Base-by-base conservation (phyloP, 805 yeast species). In the Saccharomycopsis lassenensis region DNA sequence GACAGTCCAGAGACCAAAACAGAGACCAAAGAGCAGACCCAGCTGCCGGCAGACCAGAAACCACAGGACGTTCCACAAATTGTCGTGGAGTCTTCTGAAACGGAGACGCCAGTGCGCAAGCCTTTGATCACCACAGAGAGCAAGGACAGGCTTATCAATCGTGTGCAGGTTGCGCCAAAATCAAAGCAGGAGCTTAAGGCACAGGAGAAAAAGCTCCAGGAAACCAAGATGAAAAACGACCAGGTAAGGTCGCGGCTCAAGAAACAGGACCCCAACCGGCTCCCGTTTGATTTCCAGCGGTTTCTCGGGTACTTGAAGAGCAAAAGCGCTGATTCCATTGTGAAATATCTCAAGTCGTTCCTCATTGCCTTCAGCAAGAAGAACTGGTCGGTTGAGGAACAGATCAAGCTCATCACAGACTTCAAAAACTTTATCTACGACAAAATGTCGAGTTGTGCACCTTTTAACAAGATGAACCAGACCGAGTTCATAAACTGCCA, bases 301-400 rank as follows among this genome's bases (percentile, higher is more conserved):
- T 91, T 91, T 52, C 62, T 86, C 26, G 63, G 65, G 8, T 82
- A 79, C 46, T 65, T 91, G 46, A 76, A 79, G 41, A 67, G 71
- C 35, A 78, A 76, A 45, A 65, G 68, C 37, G 95, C 97, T 4
- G 94, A 84, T 40, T 96, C 97, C 0, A 69, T 86, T 24, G 86
- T 87, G 4, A 70, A 84, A 39, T 91, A 89, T 51, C 71, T 87
- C 27, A 75, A 79, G 48, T 84, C 95, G 2, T 93, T 91, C 49
- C 58, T 93, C 30, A 69, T 66, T 29, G 89, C 85, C 39, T 91
- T 89, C 46, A 63, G 70, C 33, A 71, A 76, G 43, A 73, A 70
- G 34, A 62, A 69, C 2, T 84, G 94, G 79, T 67, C 80, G 0
- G 69, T 77, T 1, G 64, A 68, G 4, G 97, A 91, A 54, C 93